Evolutionary conservation across 169 alveolate genomes (phyloP), one percentile per base, ranked within the genome.

Genomic region (Plasmodium billcollinsi): DNA sequence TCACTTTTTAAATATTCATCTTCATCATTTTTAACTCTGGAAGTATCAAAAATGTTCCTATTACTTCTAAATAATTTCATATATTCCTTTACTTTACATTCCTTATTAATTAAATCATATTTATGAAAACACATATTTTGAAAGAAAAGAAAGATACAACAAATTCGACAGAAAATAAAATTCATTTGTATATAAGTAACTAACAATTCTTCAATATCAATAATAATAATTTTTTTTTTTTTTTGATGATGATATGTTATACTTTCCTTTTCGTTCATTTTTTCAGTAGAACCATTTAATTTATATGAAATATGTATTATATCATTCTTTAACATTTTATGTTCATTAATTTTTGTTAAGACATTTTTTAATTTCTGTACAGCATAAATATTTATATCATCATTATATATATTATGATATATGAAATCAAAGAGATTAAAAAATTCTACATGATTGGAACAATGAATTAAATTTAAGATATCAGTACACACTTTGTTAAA

Each of bases 161-260:
- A 86, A n/a, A 58, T 71, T 72, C 88, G 71, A 52, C 88, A 86
- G 62, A 86, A 86, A 18, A 65, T 47, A 8, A 86, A 86, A 62
- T 72, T 86, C 8, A 86, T 29, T 39, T 86, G 92, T 9, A 86
- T 52, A 54, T 86, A 86, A 12, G 92, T 86, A 65, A 86, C 70
- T 47, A 86, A 69, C 70, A 86, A 52, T 45, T 86, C 92, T 12
- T 86, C 92, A 62, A 86, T 86, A 66, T 86, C 92, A 20, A 86
- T 61, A 21, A 62, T 62, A 65, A 86, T 66, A 61, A 71, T 52
- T 29, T 76, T 15, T 75, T 56, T 56, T 43, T 29, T 73, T 73
- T 73, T n/a, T 73, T 8, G 49, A 62, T 21, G 67, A 71, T 11
- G 50, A 21, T 49, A 15, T 33, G 58, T 29, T 45, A 74, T 58